Conservation (phyloP, 2,329 filamentous ascomycete genomes). For the Penicillium sp. region DNA sequence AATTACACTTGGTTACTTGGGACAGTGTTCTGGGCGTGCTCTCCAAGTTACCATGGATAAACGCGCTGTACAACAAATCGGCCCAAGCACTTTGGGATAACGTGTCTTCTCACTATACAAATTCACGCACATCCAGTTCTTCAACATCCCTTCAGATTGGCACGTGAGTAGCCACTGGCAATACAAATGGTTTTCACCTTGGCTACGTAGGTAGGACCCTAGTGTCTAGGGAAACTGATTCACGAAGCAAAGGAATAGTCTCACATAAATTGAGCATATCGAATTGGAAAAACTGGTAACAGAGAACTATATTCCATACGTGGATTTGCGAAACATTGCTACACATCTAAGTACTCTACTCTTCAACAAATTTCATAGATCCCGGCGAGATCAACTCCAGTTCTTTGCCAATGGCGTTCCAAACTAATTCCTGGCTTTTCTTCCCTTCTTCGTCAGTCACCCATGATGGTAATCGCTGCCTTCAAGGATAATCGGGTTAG, state of each 20-base stretch:
- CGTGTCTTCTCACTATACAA: background rate
- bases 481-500: background rate
- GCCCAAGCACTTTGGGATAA: slow-evolving; percentile 6
- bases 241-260: background rate
- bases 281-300: background rate
- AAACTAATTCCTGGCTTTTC: slow-evolving; percentile 4
- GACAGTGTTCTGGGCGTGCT: background rate
- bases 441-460: slow-evolving; percentile 7
- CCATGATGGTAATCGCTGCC: slow-evolving; percentile 8
- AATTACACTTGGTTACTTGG: slow-evolving; percentile 8
- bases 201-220: background rate
- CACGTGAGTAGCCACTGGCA: background rate
- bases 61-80: slow-evolving; percentile 5
- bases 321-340: background rate
- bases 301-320: background rate
- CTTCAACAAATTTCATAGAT: background rate
- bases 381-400: slow-evolving; percentile 12
- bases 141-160: background rate
- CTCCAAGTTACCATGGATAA: slow-evolving; percentile 9
- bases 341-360: background rate
- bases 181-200: background rate
- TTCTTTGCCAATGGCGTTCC: slow-evolving; percentile 5
- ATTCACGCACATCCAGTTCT: background rate
- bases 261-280: background rate
- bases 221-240: background rate